Evolutionary conservation across 345 rosid species (phyloP).

Genomic region (Eucalyptus erythrocorys): DNA sequence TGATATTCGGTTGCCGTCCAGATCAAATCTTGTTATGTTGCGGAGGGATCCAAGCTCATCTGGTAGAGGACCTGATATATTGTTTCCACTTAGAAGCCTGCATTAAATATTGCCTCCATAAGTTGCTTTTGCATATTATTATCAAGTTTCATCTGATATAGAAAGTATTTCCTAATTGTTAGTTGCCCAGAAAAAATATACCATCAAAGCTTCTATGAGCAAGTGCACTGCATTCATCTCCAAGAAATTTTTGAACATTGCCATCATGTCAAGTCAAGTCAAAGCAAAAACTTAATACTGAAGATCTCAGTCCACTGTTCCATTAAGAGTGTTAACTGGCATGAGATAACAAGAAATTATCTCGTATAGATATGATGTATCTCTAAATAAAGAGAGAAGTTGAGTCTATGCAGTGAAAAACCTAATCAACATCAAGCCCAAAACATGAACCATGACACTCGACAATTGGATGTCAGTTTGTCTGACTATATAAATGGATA

Average conservation of each 20-base stretch:
- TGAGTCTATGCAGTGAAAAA: background rate
- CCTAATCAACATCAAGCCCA: background rate
- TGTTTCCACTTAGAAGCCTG: conserved; percentile 90
- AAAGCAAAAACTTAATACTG: background rate
- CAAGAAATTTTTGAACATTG: background rate
- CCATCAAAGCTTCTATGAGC: background rate
- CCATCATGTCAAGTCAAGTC: background rate
- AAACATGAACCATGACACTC: background rate
- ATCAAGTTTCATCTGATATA: background rate
- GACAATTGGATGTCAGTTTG: background rate
- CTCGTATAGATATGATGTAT: background rate
- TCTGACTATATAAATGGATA: background rate
- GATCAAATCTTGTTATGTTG: conserved; percentile 69
- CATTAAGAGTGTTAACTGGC: background rate
- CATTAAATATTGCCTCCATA: background rate
- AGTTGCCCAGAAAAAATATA: background rate
- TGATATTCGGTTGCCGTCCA: conserved; percentile 67
- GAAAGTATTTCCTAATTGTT: background rate
- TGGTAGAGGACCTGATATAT: conserved; percentile 61
- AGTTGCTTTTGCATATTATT: background rate
- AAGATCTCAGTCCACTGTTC: background rate
- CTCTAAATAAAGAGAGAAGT: background rate
- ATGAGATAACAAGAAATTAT: background rate
- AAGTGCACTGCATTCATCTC: background rate
- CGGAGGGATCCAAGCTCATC: conserved; percentile 88